Conservation (phyloP, 148 eudicot species). For the Vaccinium corymbosum region DNA sequence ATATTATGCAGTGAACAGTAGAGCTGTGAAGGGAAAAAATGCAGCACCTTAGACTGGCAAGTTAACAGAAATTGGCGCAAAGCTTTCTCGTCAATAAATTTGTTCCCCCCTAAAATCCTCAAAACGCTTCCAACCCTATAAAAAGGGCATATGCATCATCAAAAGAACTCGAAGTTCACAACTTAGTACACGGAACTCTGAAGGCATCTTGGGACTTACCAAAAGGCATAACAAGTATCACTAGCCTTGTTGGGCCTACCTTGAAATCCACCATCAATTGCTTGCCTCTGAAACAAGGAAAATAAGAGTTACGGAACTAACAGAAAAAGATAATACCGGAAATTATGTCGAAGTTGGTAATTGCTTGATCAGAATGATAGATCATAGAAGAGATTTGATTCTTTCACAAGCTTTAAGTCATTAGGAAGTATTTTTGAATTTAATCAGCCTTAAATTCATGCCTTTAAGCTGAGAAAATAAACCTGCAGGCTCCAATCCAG, state of each 20-base stretch:
- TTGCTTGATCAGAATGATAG: not conserved
- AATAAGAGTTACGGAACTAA: not conserved
- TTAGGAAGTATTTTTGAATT: not conserved
- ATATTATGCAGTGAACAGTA: not conserved
- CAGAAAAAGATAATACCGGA: not conserved
- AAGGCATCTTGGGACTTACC: conserved; percentile 41
- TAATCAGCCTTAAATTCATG: not conserved
- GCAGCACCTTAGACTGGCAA: conserved; percentile 75
- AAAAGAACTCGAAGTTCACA: not conserved
- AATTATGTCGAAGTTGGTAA: not conserved
- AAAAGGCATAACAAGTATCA: conserved; percentile 93
- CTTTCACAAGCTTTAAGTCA: not conserved
- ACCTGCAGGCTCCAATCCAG: conserved; percentile 91
- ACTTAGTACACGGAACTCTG: not conserved
- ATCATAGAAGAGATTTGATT: not conserved
- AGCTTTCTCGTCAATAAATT: conserved; percentile 45
- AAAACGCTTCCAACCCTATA: conserved; percentile 80
- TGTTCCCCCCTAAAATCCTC: conserved; percentile 65
- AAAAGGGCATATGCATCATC: not conserved
- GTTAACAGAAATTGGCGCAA: conserved; percentile 56
- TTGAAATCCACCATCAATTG: conserved; percentile 81
- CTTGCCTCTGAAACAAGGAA: conserved; percentile 65
- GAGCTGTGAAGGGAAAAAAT: not conserved
- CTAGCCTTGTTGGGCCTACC: conserved; percentile 75
- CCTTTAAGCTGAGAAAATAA: conserved; percentile 15